Conservation (phyloP, 352 stramenopile genomes). For the Pythium rishiriense region DNA sequence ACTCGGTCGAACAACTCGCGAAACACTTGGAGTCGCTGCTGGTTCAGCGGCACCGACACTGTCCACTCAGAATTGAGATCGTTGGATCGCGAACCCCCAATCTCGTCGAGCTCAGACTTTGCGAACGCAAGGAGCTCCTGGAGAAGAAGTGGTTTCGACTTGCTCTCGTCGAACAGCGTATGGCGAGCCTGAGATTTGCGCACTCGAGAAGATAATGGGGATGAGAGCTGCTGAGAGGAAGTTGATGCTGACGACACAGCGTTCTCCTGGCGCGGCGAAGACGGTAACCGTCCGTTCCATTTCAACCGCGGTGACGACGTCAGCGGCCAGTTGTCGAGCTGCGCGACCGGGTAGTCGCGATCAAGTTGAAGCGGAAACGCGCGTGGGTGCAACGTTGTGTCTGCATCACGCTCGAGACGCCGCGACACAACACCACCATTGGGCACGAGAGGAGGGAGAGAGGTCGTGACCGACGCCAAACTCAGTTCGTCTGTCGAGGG, state of each 20-base stretch:
- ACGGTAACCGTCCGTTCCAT: neutral
- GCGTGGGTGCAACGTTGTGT: neutral
- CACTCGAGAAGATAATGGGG: constrained; percentile 24
- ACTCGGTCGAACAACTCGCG: constrained; percentile 49
- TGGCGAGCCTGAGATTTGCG: constrained; percentile 21
- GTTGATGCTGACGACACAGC: neutral
- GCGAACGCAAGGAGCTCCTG: constrained; percentile 27
- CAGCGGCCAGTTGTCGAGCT: constrained; percentile 29
- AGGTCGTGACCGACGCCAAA: neutral
- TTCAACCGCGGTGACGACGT: neutral
- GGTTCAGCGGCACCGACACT: constrained; percentile 10
- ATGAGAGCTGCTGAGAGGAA: neutral
- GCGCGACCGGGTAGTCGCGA: constrained; percentile 20
- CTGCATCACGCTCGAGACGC: neutral
- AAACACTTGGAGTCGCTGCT: constrained; percentile 58
- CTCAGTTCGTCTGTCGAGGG: neutral
- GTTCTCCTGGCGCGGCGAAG: neutral
- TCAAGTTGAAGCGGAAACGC: constrained; percentile 14
- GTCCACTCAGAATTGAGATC: neutral
- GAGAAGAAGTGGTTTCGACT: constrained; percentile 24
- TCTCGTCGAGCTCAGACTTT: constrained; percentile 1
- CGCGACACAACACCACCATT: neutral
- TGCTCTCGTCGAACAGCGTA: constrained; percentile 23
- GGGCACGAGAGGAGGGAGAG: constrained; percentile 8
- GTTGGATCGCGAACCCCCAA: neutral